These are phyloP conservation scores for Termitomyces sp. DNA, from an alignment of 768 basidiomycete genomes.

Conservation along the genomic window DNA sequence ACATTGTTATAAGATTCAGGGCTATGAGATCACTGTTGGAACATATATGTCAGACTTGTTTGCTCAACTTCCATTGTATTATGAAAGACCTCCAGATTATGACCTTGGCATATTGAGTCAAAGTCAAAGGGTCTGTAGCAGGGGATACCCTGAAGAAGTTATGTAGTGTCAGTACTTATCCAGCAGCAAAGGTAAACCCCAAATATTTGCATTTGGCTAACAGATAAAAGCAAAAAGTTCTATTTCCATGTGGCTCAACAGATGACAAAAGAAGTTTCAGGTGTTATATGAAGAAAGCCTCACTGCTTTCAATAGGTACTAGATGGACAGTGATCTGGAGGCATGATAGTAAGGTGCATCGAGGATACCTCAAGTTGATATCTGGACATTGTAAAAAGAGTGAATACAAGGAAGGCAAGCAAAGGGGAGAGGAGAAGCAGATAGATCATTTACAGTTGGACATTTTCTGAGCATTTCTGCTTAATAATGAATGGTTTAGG, in stretches of 20 bases:
- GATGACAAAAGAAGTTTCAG: neutral
- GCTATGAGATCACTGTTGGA: neutral
- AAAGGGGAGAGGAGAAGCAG: too few species aligned
- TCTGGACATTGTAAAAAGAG: neutral
- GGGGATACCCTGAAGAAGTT: neutral
- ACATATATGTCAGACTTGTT: neutral
- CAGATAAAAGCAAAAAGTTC: neutral
- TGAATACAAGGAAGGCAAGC: neutral
- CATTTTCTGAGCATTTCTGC: too few species aligned
- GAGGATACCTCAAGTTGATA: neutral
- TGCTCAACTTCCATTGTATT: neutral
- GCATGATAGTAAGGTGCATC: neutral
- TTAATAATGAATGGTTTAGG: too few species aligned
- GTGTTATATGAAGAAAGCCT: neutral
- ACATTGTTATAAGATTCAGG: neutral
- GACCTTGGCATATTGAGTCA: neutral
- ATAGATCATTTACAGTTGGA: too few species aligned
- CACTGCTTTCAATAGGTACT: neutral
- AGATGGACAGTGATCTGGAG: neutral
- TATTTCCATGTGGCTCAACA: neutral
- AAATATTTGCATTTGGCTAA: neutral
- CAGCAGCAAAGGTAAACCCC: neutral
- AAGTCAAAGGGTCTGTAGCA: neutral
- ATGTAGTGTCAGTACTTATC: slow-evolving; percentile 11
- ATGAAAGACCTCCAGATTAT: neutral